Evolutionary conservation across 1,284 basidiomycete species (phyloP).

Genomic region (Moniliophthora roreri): DNA sequence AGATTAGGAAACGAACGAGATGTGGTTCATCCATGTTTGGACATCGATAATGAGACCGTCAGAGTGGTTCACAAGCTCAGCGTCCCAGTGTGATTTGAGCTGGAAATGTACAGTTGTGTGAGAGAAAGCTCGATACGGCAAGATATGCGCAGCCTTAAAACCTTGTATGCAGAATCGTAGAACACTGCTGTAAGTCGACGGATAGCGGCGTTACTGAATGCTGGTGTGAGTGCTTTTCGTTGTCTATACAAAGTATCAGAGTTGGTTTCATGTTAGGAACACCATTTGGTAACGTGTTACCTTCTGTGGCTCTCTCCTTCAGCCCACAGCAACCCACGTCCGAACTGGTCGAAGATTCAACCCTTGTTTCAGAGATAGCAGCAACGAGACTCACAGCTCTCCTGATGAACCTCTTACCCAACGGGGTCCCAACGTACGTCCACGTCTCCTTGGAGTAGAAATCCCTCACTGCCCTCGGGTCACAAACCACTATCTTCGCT

Average conservation of each 20-base stretch:
- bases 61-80: constrained; percentile 2
- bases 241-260: constrained; percentile 29
- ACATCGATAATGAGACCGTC: constrained; percentile 36
- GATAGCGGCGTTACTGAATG: constrained; percentile 45
- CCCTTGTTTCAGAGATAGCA: background rate
- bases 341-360: constrained; percentile 33
- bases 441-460: constrained; percentile 50
- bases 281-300: background rate
- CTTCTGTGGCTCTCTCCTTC: constrained; percentile 43
- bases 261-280: constrained; percentile 26
- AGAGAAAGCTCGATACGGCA: constrained; percentile 13
- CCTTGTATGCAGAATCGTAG: constrained; percentile 35
- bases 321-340: constrained; percentile 46
- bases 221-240: constrained; percentile 43
- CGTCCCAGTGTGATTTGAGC: constrained; percentile 13
- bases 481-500: constrained; percentile 44
- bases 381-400: constrained; percentile 34
- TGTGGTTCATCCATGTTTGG: constrained; percentile 44
- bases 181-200: constrained; percentile 41
- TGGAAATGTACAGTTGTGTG: constrained; percentile 16
- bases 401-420: constrained; percentile 38
- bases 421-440: constrained; percentile 41
- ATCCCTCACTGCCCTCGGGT: constrained; percentile 54
- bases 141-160: no score
- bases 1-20: constrained; percentile 30